These are phyloP conservation scores for Sclerotinia nivalis DNA, from an alignment of 2,329 filamentous ascomycete genomes.

Conservation along the genomic window DNA sequence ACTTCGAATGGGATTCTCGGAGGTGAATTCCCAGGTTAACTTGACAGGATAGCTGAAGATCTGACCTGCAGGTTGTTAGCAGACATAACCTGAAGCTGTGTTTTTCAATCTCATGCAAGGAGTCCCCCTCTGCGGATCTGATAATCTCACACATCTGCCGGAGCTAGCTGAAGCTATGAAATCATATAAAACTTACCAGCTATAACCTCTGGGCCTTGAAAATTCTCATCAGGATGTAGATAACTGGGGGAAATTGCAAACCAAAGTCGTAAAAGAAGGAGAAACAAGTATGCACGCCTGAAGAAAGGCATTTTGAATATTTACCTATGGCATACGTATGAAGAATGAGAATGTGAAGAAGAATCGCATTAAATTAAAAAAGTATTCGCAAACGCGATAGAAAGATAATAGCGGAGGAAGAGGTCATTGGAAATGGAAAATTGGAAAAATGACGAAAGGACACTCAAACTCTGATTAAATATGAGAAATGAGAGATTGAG, in stretches of 20 bases:
- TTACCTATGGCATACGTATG: conserved; percentile 49
- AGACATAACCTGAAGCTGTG: neutral
- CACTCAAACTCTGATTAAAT: neutral
- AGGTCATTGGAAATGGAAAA: conserved; percentile 13
- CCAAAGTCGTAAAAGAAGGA: conserved; percentile 86
- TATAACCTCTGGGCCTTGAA: conserved; percentile 96
- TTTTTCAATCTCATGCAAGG: neutral
- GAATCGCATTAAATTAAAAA: conserved; percentile 20
- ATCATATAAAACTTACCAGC: conserved; percentile 66
- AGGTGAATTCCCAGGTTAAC: conserved; percentile 95
- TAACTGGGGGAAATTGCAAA: conserved; percentile 95
- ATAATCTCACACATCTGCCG: conserved; percentile 9
- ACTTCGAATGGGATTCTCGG: conserved; percentile 84
- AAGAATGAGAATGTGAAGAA: neutral
- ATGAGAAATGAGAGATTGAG: neutral
- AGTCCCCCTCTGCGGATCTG: neutral
- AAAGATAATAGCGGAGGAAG: conserved; percentile 13
- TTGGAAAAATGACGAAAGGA: neutral
- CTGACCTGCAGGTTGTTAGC: conserved; percentile 60
- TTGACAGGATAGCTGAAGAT: conserved; percentile 91
- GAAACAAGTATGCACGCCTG: conserved; percentile 77
- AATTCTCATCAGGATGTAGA: conserved; percentile 97
- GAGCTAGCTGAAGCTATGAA: conserved; percentile 1
- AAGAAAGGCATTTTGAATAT: conserved; percentile 19
- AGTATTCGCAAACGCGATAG: conserved; percentile 33